Percentiles rank a stretch among this genome's conserved stretches.
Evolutionary conservation across 2,329 filamentous ascomycete genomes (phyloP).

Genomic region (Talaromyces marneffei): DNA sequence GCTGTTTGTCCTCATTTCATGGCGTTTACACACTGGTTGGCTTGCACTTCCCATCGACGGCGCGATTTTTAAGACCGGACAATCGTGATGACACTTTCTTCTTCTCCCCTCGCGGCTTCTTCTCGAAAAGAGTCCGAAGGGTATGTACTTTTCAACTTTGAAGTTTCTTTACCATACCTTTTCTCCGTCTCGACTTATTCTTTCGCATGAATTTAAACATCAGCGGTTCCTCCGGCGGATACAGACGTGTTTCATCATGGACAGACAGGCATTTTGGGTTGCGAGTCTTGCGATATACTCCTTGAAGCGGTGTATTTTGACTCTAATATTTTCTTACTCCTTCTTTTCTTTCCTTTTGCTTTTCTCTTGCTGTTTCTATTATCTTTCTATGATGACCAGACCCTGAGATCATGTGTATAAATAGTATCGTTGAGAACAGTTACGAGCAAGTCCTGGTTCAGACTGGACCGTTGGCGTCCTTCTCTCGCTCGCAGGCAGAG

Average conservation of each 20-base stretch:
- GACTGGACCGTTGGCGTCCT: conserved; percentile 4
- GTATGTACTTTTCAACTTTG: not conserved
- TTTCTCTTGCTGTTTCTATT: not conserved
- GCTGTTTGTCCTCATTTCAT: conserved; percentile 15
- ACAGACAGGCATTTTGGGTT: not conserved
- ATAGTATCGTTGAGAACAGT: conserved; percentile 9
- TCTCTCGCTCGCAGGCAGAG: conserved; percentile 3
- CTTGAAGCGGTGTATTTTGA: conserved; percentile 9
- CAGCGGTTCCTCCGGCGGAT: not conserved
- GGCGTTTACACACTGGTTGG: conserved; percentile 15
- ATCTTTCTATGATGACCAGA: conserved; percentile 9
- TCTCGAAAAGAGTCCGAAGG: not conserved
- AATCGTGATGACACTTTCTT: conserved; percentile 11
- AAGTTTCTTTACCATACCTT: not conserved
- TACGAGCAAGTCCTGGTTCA: conserved; percentile 3
- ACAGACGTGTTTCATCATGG: not conserved
- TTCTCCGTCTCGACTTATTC: not conserved
- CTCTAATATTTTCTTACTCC: not conserved
- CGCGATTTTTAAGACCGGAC: conserved; percentile 6
- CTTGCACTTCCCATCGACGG: conserved; percentile 8
- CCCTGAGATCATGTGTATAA: conserved; percentile 12
- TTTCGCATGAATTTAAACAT: not conserved
- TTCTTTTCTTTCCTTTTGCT: not conserved
- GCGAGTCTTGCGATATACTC: conserved; percentile 10
- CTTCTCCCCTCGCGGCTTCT: not conserved